Evolutionary conservation across 2,329 filamentous ascomycete species (phyloP).

Genomic region (Colletotrichum aenigma): DNA sequence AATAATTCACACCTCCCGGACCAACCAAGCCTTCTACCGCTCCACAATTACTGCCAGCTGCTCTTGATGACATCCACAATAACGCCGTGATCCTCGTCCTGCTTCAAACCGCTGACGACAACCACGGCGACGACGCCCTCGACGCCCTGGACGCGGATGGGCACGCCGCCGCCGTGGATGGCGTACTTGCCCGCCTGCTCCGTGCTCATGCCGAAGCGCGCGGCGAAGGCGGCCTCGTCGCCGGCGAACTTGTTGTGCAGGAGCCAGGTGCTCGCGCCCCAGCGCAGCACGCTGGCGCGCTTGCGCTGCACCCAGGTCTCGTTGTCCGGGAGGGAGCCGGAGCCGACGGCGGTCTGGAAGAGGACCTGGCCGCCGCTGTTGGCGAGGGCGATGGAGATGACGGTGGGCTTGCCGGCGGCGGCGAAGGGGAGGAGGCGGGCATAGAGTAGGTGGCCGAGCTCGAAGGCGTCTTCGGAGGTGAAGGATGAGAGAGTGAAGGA

Average conservation of each 20-base stretch:
- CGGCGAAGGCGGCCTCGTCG: slow-evolving; percentile 68
- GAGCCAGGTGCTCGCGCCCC: slow-evolving; percentile 72
- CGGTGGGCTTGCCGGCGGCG: slow-evolving; percentile 42
- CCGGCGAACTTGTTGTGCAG: slow-evolving; percentile 70
- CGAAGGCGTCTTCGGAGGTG: slow-evolving; percentile 67
- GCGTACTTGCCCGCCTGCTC: slow-evolving; percentile 67
- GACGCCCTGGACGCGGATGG: slow-evolving; percentile 73
- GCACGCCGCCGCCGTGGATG: slow-evolving; percentile 79
- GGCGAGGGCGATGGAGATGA: slow-evolving; percentile 70
- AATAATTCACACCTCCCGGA: background rate
- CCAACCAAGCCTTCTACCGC: background rate
- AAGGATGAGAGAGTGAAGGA: slow-evolving; percentile 57
- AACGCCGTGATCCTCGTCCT: slow-evolving; percentile 78
- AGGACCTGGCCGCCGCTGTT: slow-evolving; percentile 59
- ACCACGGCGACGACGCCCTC: slow-evolving; percentile 79
- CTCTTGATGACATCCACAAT: slow-evolving; percentile 72
- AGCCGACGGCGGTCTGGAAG: slow-evolving; percentile 72
- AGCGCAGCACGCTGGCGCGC: slow-evolving; percentile 73
- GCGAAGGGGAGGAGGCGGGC: slow-evolving; percentile 62
- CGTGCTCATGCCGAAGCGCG: slow-evolving; percentile 66
- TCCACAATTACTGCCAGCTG: slow-evolving; percentile 36
- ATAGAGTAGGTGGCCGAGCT: slow-evolving; percentile 68
- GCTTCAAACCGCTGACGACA: slow-evolving; percentile 76
- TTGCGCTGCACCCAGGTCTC: slow-evolving; percentile 75
- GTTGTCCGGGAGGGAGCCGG: slow-evolving; percentile 73